Evolutionary conservation across 2,329 filamentous ascomycete genomes (phyloP), one percentile per base, ranked within the genome.

Genomic region (Ascochyta lentis): DNA sequence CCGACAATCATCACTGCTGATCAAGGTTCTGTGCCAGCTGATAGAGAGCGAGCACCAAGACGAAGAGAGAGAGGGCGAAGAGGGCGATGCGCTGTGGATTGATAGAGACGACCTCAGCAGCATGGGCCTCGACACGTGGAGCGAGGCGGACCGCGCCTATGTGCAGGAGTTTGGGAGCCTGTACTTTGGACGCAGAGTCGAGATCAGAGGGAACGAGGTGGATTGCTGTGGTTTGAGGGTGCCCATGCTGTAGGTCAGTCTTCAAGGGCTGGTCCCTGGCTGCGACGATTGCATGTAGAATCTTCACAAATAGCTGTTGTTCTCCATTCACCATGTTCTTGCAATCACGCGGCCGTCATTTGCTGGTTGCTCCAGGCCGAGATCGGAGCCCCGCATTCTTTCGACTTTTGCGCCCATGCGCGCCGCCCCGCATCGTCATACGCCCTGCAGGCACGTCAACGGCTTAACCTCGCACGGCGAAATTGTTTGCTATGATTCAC

Each of bases 81-180:
- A 62, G 5, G 64, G 49, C 9, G 61, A 60, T n/a, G 61, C 58
- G 16, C 75, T 90, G 44, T 79, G 81, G 12, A 78, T 94, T 22
- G 83, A 83, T 59, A 85, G 84, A 61, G 86, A 87, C 24, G 86
- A 89, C 50, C 72, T 94, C 45, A 83, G 85, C 55, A 80, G 82
- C 41, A 89, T 94, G 86, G 91, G 91, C 0, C 81, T 95, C 19
- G 91, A 95, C 65, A 81, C 87, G 0, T 95, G 90, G 90, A 92
- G 89, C 69, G 79, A 83, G 29, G 79, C 80, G 15, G 91, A 94
- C 70, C 84, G 84, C n/a, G 79, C 79, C 3, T 94, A 93, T 68
- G 83, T 91, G 15, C 78, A 78, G 59, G 86, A 87, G 50, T 78
- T 90, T 46, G 78, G 85, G 40, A 80, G 75, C 59, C 76, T 84